These are phyloP conservation scores for Porpolomopsis calyptriformis DNA, from an alignment of 768 basidiomycete genomes.

Conservation along the genomic window DNA sequence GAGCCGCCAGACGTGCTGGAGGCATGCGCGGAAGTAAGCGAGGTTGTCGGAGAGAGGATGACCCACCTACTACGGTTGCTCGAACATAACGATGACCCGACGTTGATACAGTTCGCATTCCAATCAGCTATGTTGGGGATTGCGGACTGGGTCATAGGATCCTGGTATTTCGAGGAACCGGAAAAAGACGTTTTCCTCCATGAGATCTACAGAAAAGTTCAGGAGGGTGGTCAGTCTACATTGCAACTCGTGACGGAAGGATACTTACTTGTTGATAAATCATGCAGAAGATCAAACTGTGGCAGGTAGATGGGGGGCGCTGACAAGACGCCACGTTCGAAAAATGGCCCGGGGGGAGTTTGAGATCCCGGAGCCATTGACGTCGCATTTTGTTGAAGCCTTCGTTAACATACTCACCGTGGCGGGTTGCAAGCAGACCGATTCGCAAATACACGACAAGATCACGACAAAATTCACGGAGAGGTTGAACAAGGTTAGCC, in stretches of 20 bases:
- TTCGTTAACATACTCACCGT: not conserved
- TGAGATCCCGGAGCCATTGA: not conserved
- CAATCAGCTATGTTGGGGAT: not conserved
- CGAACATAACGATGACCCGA: not conserved
- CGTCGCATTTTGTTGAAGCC: not conserved
- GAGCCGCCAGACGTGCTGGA: not conserved
- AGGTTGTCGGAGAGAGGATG: not conserved
- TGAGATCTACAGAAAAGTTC: not conserved
- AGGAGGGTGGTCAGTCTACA: not conserved
- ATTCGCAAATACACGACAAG: not conserved
- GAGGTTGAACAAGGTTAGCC: not conserved
- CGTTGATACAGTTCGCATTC: slow-evolving; percentile 1
- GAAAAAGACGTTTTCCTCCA: not conserved
- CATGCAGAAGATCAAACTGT: slow-evolving; percentile 2
- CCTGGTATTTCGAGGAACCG: slow-evolving; percentile 1
- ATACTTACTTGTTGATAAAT: not conserved
- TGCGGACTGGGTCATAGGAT: not conserved
- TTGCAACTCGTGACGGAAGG: not conserved
- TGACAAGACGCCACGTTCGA: not conserved
- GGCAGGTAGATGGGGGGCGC: slow-evolving; percentile 1
- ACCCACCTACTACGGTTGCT: not conserved
- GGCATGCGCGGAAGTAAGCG: not conserved
- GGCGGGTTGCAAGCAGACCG: not conserved
- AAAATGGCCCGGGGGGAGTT: not conserved
- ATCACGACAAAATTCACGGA: not conserved